Evolutionary conservation across 1,284 basidiomycete genomes (phyloP).

Genomic region (Pyrrhoderma noxium): DNA sequence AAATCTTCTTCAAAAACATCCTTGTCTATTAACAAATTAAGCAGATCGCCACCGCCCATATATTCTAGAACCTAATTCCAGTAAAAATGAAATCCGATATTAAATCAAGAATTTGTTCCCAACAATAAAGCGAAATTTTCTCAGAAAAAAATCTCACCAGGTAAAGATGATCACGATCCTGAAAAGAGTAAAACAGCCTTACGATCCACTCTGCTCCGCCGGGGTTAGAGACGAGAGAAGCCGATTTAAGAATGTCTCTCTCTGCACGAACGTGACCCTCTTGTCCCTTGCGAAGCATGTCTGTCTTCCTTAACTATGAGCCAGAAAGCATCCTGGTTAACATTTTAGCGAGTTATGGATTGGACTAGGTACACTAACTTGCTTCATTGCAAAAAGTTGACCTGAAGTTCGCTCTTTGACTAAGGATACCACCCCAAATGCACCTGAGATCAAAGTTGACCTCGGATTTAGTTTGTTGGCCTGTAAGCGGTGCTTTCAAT

Average conservation of each 20-base stretch:
- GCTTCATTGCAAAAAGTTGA: conserved; percentile 92
- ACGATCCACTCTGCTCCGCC: conserved; percentile 88
- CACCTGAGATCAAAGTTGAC: conserved; percentile 41
- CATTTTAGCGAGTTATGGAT: conserved; percentile 19
- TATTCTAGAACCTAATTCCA: conserved; percentile 74
- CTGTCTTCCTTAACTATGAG: conserved; percentile 79
- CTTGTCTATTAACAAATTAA: conserved; percentile 90
- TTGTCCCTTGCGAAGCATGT: conserved; percentile 97
- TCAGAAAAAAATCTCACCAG: conserved; percentile 51
- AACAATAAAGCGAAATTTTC: conserved; percentile 23
- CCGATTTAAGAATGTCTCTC: conserved; percentile 81
- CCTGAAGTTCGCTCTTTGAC: conserved; percentile 78
- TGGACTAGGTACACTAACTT: conserved; percentile 44
- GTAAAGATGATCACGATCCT: conserved; percentile 90
- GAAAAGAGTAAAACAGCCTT: conserved; percentile 84
- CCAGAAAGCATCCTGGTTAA: conserved; percentile 22
- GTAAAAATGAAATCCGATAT: conserved; percentile 38
- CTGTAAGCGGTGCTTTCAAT: too few species aligned
- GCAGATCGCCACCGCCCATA: conserved; percentile 93
- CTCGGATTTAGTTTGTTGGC: too few species aligned
- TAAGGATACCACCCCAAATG: conserved; percentile 93
- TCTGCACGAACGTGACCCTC: conserved; percentile 94
- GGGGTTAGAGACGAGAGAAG: conserved; percentile 61
- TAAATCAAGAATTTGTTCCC: conserved; percentile 49
- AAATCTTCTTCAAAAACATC: conserved; percentile 93